Conservation (phyloP, 2,329 filamentous ascomycete species). For the Cordyceps tenuipes region DNA sequence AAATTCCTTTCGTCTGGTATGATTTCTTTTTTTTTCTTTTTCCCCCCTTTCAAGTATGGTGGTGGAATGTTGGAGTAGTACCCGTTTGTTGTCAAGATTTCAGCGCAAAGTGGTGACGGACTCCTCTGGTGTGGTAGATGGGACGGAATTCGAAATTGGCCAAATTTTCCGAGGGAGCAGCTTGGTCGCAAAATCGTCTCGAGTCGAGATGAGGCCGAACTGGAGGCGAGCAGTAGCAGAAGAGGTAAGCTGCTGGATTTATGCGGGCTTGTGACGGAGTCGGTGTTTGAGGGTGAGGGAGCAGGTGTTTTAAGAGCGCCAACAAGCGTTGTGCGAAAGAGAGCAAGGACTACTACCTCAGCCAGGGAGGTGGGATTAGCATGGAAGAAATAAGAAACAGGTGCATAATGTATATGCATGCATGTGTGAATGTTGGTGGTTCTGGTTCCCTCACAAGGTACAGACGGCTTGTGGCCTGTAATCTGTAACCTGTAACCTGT, state of each 20-base stretch:
- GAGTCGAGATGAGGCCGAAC: neutral
- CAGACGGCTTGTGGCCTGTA: no score
- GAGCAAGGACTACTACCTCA: no score
- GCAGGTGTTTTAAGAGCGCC: conserved; percentile 2
- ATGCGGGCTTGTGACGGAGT: neutral
- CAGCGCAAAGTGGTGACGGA: neutral
- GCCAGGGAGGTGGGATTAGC: no score
- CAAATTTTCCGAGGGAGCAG: neutral
- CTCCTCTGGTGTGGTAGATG: neutral
- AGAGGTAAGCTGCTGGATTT: neutral
- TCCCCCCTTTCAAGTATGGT: no score
- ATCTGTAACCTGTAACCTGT: no score
- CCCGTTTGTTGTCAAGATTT: neutral
- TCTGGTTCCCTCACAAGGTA: no score
- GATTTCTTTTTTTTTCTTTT: neutral
- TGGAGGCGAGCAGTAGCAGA: neutral
- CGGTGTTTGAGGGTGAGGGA: conserved; percentile 7
- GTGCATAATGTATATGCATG: no score
- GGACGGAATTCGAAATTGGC: neutral
- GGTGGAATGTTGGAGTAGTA: no score
- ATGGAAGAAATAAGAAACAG: no score
- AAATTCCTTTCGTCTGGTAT: neutral
- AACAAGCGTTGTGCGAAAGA: no score
- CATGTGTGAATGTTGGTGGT: no score
- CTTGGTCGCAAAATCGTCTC: neutral